Evolutionary conservation across 208 protist species (phyloP), one percentile per base, ranked within the genome.

Genomic region (Leishmania gerbilli): DNA sequence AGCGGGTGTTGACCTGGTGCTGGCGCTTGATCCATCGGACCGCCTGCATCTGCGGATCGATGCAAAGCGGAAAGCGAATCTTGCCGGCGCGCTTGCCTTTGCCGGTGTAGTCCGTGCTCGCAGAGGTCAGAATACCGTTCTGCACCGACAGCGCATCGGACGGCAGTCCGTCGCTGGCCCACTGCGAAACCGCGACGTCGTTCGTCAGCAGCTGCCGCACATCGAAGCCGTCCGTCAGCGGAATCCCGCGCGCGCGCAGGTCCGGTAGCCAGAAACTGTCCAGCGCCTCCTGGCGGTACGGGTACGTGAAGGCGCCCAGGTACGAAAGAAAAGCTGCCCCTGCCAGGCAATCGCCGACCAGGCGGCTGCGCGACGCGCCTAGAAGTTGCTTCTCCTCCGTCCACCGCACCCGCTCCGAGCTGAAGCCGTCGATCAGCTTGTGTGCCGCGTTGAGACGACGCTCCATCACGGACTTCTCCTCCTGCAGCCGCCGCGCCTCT

Each of bases 1-100:
- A 97, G 17, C 93, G 89, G 19, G 95, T 89, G 81, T 98, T 98
- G 79, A 87, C 84, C 67, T 90, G 87, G 84, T 99, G 97, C 82
- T 98, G 98, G 40, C 98, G 94, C 90, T 99, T 99, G 83, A 99
- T 99, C 99, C 99, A 99, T 58, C 92, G 97, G 24, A 99, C 95
- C 31, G 99, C 99, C 90, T 99, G 99, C 95, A 99, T 97, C 90
- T 99, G 99, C 34, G 99, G 99, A 87, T 99, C 99, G 77, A 99
- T 99, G 84, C 98, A 99, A 51, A 99, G 93, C 47, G 99, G 99
- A 84, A 99, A 99, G 47, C 98, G 94, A 71, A 97, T 94, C 82
- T 94, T 94, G 53, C 93, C 92, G 13, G 91, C 85, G 34, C 90
- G 90, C 81, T 91, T 94, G 62, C 93, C 93, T 72, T 92, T 93